Evolutionary conservation across 805 yeast species (phyloP).

Genomic region (Candida hungchunana): DNA sequence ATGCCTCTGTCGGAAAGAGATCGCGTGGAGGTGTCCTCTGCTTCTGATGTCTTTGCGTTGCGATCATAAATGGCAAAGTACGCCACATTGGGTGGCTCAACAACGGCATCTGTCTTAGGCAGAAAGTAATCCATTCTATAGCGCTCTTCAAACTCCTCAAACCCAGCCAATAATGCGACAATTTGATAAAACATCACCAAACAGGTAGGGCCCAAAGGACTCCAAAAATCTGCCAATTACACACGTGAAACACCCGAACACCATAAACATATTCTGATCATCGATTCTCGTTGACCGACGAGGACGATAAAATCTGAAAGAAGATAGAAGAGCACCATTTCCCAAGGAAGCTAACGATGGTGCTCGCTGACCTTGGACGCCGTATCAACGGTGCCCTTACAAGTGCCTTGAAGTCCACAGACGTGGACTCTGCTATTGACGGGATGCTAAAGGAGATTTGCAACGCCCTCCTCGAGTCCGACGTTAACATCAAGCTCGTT

Average conservation of each 20-base stretch:
- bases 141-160: no score
- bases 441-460: constrained; percentile 81
- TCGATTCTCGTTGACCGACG: no score
- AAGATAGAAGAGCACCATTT: no score
- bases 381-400: constrained; percentile 72
- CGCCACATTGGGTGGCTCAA: constrained; percentile 18
- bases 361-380: constrained; percentile 74
- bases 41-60: constrained; percentile 27
- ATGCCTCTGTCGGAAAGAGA: constrained; percentile 25
- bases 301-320: no score
- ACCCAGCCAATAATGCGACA: no score
- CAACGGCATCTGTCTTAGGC: constrained; percentile 12
- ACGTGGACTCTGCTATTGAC: constrained; percentile 60
- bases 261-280: no score
- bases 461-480: constrained; percentile 88
- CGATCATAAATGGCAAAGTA: constrained; percentile 39
- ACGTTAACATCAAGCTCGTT: constrained; percentile 85
- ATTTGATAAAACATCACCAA: no score
- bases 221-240: no score
- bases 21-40: constrained; percentile 21
- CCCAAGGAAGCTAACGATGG: constrained; percentile 42
- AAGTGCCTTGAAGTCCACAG: constrained; percentile 52
- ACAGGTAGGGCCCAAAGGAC: no score
- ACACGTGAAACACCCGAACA: no score
- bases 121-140: constrained; percentile 27